Evolutionary conservation across 345 rosid species (phyloP).

Genomic region (Arabidopsis arenosa): DNA sequence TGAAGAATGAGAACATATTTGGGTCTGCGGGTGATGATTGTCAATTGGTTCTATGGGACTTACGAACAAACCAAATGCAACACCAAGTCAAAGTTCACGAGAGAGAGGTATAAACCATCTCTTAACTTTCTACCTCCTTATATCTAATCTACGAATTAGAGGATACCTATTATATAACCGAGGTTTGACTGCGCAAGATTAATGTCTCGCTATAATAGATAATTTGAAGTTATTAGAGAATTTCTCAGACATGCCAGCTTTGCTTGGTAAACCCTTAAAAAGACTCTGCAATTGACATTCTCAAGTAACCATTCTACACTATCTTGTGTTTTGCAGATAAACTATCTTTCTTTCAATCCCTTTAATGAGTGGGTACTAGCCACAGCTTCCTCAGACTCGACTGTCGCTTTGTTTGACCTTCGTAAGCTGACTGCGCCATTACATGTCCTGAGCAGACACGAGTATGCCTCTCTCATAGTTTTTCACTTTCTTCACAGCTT

Average conservation of each 20-base stretch:
- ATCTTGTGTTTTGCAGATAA: slow-evolving; percentile 54
- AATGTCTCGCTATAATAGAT: background rate
- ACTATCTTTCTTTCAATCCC: slow-evolving; percentile 86
- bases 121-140: background rate
- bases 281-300: background rate
- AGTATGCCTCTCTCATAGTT: slow-evolving; percentile 51
- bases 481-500: slow-evolving; percentile 3
- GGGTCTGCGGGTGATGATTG: slow-evolving; percentile 94
- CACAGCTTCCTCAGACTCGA: slow-evolving; percentile 89
- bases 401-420: slow-evolving; percentile 79
- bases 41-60: slow-evolving; percentile 83
- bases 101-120: slow-evolving; percentile 63
- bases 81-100: slow-evolving; percentile 79
- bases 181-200: background rate
- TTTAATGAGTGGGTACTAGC: slow-evolving; percentile 88
- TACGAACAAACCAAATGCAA: slow-evolving; percentile 71
- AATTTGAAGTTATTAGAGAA: background rate
- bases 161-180: background rate
- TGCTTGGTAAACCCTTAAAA: background rate
- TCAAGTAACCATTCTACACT: background rate
- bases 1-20: slow-evolving; percentile 78
- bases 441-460: slow-evolving; percentile 76
- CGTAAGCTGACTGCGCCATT: slow-evolving; percentile 72
- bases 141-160: background rate
- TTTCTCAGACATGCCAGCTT: background rate